A percentile compares a stretch with the other conserved stretches of the same genome.
Conservation (phyloP, 768 basidiomycete species). For the Omphalotus guepiniiformis region DNA sequence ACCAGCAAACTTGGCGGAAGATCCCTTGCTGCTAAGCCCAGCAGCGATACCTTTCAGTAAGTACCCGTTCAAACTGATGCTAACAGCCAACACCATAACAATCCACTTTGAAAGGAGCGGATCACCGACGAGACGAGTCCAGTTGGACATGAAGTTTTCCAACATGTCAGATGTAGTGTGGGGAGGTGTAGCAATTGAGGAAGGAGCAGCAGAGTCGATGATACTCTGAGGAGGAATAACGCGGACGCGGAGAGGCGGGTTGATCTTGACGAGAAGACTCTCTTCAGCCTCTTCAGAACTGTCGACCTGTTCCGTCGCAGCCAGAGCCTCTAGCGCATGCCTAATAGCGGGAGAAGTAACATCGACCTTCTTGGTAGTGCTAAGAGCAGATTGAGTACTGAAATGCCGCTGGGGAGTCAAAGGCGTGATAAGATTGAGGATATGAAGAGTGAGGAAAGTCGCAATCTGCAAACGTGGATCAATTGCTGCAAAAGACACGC, state of each 20-base stretch:
- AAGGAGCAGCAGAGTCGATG: background rate
- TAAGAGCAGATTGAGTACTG: background rate
- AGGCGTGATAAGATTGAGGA: constrained; percentile 90
- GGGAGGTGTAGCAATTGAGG: constrained; percentile 7
- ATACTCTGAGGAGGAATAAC: constrained; percentile 29
- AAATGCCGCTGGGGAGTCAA: constrained; percentile 56
- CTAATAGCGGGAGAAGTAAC: constrained; percentile 59
- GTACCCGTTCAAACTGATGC: constrained; percentile 89
- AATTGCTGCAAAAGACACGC: constrained; percentile 1
- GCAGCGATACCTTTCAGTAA: constrained; percentile 82
- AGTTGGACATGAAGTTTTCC: constrained; percentile 84
- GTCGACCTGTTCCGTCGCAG: constrained; percentile 20
- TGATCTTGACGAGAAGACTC: constrained; percentile 56
- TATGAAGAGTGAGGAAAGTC: constrained; percentile 87
- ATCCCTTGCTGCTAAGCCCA: constrained; percentile 31
- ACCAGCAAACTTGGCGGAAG: constrained; percentile 16
- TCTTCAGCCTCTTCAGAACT: constrained; percentile 12
- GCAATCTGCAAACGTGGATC: constrained; percentile 50
- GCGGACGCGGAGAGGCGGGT: constrained; percentile 54
- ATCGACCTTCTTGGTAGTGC: constrained; percentile 56
- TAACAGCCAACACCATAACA: constrained; percentile 79
- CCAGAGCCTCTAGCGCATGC: constrained; percentile 54
- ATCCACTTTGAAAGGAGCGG: constrained; percentile 95
- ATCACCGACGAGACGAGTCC: constrained; percentile 91
- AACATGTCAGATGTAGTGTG: constrained; percentile 46